Conservation (phyloP, 305 asterid species). For the Euphrasia arctica region DNA sequence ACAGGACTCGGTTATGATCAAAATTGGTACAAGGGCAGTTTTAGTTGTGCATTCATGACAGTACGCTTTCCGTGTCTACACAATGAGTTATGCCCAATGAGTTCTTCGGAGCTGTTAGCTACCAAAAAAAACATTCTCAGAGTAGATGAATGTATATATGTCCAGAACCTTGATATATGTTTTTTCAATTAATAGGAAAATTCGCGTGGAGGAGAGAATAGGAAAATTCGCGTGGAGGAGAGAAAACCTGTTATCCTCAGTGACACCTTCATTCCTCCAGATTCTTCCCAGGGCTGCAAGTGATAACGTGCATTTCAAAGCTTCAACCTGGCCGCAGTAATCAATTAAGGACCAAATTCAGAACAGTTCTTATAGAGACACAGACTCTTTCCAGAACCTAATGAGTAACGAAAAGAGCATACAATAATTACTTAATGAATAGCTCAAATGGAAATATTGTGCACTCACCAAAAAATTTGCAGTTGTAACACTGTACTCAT, state of each 20-base stretch:
- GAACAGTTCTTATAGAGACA: conserved; percentile 23
- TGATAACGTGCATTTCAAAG: conserved; percentile 85
- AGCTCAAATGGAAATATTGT: conserved; percentile 18
- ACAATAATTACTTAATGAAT: conserved; percentile 5
- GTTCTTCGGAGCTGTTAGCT: background rate
- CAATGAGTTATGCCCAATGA: background rate
- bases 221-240: conserved; percentile 16
- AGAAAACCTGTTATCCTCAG: conserved; percentile 83
- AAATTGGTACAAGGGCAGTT: conserved; percentile 8
- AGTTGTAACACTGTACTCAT: conserved; percentile 95
- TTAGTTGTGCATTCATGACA: conserved; percentile 7
- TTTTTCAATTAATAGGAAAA: conserved; percentile 20
- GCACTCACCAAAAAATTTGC: conserved; percentile 92
- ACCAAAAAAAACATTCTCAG: background rate
- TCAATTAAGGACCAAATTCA: conserved; percentile 24
- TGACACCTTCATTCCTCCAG: conserved; percentile 85
- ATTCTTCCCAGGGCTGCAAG: conserved; percentile 82
- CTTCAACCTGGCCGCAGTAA: conserved; percentile 68
- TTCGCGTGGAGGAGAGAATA: conserved; percentile 13
- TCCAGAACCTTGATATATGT: conserved; percentile 6
- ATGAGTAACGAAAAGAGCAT: conserved; percentile 13
- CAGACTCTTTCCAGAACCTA: background rate
- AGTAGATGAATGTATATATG: background rate
- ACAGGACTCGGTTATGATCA: background rate
- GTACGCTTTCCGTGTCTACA: conserved; percentile 5